phyloP scores from a whole-genome alignment of 179 eudicot species.

The Amaranthus tricolor region DNA sequence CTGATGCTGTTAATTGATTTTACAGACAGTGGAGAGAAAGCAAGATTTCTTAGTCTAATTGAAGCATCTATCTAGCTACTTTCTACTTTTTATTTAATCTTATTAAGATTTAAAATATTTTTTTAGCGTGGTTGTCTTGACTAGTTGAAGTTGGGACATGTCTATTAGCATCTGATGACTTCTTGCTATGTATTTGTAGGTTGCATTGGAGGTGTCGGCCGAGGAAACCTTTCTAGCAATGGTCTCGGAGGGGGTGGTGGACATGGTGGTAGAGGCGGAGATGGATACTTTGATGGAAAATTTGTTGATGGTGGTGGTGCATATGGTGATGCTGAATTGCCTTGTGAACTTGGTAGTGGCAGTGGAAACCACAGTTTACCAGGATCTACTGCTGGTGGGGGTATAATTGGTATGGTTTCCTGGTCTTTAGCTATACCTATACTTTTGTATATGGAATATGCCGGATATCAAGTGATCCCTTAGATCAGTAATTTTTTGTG shows the following conservation, averaged over 20 bases:
- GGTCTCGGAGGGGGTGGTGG: conserved; percentile 94
- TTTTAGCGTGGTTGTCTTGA: not conserved
- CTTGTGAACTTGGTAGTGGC: conserved; percentile 99
- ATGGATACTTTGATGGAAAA: conserved; percentile 64
- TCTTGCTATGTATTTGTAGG: conserved; percentile 45
- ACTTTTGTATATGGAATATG: not conserved
- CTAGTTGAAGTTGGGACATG: not conserved
- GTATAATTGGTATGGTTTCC: conserved; percentile 64
- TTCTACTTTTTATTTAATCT: not conserved
- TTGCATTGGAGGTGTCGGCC: conserved; percentile 78
- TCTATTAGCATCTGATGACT: not conserved
- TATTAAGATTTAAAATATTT: not conserved
- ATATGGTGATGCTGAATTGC: conserved; percentile 83
- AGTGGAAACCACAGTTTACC: conserved; percentile 81
- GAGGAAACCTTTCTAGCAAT: conserved; percentile 65
- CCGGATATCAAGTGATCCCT: not conserved
- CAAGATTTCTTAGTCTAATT: no score
- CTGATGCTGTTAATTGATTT: not conserved
- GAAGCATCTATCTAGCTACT: not conserved
- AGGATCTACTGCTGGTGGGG: conserved; percentile 86
- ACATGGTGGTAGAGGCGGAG: conserved; percentile 97
- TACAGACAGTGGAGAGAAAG: not conserved
- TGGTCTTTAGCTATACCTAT: not conserved
- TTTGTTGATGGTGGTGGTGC: conserved; percentile 60
- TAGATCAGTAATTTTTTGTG: not conserved